Base-by-base conservation (phyloP, 2,329 filamentous ascomycete genomes). In the Lachnellula arida region DNA sequence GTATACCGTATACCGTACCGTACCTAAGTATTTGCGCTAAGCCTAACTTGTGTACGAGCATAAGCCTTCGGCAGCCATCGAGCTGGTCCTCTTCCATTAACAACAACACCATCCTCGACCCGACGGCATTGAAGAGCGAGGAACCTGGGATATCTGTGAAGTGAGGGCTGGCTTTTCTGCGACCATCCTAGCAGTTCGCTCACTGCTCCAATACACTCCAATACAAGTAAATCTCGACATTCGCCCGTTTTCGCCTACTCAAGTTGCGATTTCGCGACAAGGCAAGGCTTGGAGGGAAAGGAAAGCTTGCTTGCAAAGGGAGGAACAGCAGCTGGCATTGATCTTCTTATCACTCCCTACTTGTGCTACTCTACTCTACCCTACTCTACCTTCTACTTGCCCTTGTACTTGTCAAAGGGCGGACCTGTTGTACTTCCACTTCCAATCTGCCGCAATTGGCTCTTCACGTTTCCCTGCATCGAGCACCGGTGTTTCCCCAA, bases 381-480 rank as follows among this genome's bases (percentile, higher is more conserved):
- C n/a, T 23, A 44, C 42, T 17, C 19, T 44, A 17, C 42, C 15
- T 22, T 34, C 11, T 25, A 57, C 51, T 54, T 42, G 49, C 49
- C 52, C 49, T 61, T 60, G 62, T 54, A 57, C 58, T 55, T 63
- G 62, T 60, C 55, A 58, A 51, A 22, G n/a, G 60, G 57, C 60
- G 56, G 54, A 61, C 56, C 43, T 61, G 54, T 63, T 66, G 46
- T 60, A 44, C 42, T 44, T 44, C 42, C 58, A 47, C 53, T 61
- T 61, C 51, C 53, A 40, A 56, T 55, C 46, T 60, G 37, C 37
- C 49, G 37, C 46, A 52, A 47, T 60, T 60, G 56, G 59, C 9
- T 50, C 48, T 44, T 57, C 51, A 60, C 57, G 51, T 63, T 62
- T 63, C 46, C 55, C 59, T 67, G 66, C 62, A 62, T 59, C 58